phyloP scores from a whole-genome alignment of 2,329 filamentous ascomycete genomes.

The Alternaria dauci region DNA sequence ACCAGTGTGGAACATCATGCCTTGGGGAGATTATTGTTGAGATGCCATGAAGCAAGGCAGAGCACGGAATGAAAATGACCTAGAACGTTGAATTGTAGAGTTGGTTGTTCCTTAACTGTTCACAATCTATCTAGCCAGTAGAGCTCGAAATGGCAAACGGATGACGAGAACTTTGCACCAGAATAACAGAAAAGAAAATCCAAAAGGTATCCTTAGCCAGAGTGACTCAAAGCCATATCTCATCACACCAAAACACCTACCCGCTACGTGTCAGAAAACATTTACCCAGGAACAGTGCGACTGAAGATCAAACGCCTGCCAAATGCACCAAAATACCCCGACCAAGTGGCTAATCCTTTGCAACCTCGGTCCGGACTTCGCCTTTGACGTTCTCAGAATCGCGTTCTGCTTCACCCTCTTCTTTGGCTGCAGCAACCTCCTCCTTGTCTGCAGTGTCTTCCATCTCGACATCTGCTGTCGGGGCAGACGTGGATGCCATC shows the following conservation, averaged over 20 bases:
- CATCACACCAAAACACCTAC: slow-evolving; percentile 28
- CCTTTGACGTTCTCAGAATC: slow-evolving; percentile 43
- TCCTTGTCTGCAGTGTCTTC: slow-evolving; percentile 32
- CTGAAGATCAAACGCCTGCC: slow-evolving; percentile 22
- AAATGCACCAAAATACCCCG: slow-evolving; percentile 11
- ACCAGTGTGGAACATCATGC: slow-evolving; percentile 4
- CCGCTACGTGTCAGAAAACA: slow-evolving; percentile 12
- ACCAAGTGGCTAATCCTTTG: slow-evolving; percentile 30
- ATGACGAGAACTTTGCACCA: neutral
- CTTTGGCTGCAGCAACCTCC: slow-evolving; percentile 30
- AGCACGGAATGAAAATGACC: no score
- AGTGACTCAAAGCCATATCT: slow-evolving; percentile 11
- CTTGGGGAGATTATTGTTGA: neutral
- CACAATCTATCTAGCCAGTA: neutral
- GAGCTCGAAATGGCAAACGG: neutral
- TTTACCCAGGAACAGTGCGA: slow-evolving; percentile 8
- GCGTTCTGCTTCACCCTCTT: slow-evolving; percentile 38
- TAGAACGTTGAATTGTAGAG: neutral
- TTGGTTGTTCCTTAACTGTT: neutral
- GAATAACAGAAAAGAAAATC: slow-evolving; percentile 13
- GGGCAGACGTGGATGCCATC: slow-evolving; percentile 27
- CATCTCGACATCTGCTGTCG: slow-evolving; percentile 45
- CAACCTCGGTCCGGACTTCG: slow-evolving; percentile 41
- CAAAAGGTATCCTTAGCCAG: slow-evolving; percentile 26
- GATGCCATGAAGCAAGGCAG: neutral